Evolutionary conservation across 208 protist species (phyloP).

Genomic region (Wallacemonas sp.): DNA sequence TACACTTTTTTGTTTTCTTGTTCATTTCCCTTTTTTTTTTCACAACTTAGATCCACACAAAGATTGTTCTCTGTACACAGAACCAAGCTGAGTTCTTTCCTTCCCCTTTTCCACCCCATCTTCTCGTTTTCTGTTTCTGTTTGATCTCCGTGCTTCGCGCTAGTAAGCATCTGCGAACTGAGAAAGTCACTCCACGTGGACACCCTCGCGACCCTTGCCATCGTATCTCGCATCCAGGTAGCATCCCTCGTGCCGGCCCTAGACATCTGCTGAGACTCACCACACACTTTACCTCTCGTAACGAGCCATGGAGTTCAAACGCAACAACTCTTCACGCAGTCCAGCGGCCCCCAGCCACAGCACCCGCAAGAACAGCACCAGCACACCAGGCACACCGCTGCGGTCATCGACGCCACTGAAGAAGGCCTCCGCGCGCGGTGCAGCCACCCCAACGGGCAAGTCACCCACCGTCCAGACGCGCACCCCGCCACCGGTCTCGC

Average conservation of each 20-base stretch:
- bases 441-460: conserved; percentile 20
- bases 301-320: conserved; percentile 82
- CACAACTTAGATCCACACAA: neutral
- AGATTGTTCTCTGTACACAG: no score
- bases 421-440: conserved; percentile 11
- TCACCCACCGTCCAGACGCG: conserved; percentile 13
- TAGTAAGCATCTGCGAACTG: no score
- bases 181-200: no score
- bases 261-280: no score
- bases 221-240: no score
- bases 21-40: neutral
- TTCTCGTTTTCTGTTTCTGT: neutral
- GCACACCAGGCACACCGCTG: conserved; percentile 22
- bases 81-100: no score
- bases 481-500: conserved; percentile 12
- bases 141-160: no score
- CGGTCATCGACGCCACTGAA: conserved; percentile 30
- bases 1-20: no score
- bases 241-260: no score
- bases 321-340: conserved; percentile 61
- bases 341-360: conserved; percentile 12
- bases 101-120: neutral
- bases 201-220: no score
- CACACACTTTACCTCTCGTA: no score
- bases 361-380: conserved; percentile 1